Base-by-base conservation (phyloP, 1,284 basidiomycete species). In the Puccinia polysora region DNA sequence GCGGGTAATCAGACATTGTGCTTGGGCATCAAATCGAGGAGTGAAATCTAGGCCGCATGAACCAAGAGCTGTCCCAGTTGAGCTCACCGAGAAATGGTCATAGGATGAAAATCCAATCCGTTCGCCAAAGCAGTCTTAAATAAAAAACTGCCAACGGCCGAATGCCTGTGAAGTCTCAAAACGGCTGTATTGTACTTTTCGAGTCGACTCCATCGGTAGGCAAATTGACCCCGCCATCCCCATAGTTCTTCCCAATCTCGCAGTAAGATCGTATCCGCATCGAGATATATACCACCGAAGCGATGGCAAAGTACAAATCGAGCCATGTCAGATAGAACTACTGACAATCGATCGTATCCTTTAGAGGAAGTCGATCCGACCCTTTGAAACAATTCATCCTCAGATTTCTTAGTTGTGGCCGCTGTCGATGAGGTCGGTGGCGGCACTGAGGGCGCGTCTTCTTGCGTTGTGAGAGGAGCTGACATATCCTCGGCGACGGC, bases 171-270 rank as follows among this genome's bases (percentile, higher is more conserved):
- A 81, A 93, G 82, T 77, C 87, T 88, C 71, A 92, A 84, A 3
- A 92, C 88, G 1, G 90, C 90, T 15, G 90, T 92, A 81, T 91
- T 91, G 80, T 91, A 91, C 77, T 87, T 88, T 75, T 87, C 84
- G 74, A 90, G 81, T 71, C 88, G 85, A 45, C 86, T 88, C 90
- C 90, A 91, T 2, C 89, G 84, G 78, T 91, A 93, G 4, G 90
- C 89, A 76, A 91, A 93, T 45, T 89, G 89, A 28, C 89, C 89
- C 75, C 86, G 86, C 86, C 88, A 91, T 25, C 88, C 88, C 89
- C 89, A 91, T 14, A 93, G 81, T 75, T 92, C 90, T 78, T 91
- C 89, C 90, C 90, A 93, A 78, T 93, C 90, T n/a, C 90, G 85
- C 14, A 93, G 80, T 75, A 93, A 85, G 68, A 93, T 84, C 4